Evolutionary conservation across 768 basidiomycete species (phyloP).

Genomic region (Mrakia gelida): DNA sequence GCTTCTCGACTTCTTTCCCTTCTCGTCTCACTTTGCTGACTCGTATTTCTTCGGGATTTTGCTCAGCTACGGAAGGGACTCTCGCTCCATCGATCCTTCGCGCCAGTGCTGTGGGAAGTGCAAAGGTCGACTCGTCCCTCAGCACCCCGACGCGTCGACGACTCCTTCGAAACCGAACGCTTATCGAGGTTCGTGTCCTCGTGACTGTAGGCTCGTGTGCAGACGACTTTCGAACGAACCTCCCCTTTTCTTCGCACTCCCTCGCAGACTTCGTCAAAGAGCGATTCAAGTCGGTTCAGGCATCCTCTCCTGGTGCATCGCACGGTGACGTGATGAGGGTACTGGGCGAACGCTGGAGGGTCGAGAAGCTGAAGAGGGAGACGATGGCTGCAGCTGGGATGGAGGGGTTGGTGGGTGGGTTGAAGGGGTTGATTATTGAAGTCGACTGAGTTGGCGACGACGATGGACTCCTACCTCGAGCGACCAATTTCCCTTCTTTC

Average conservation of each 20-base stretch:
- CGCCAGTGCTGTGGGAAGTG: slow-evolving; percentile 25
- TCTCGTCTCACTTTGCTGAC: background rate
- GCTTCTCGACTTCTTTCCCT: background rate
- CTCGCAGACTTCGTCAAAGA: slow-evolving; percentile 18
- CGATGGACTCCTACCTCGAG: too few species aligned
- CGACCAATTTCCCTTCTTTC: too few species aligned
- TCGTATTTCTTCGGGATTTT: background rate
- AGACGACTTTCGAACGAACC: background rate
- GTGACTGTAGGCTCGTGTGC: too few species aligned
- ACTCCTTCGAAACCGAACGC: slow-evolving; percentile 30
- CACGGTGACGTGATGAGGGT: slow-evolving; percentile 17
- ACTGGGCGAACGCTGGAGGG: slow-evolving; percentile 2
- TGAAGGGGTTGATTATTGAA: slow-evolving; percentile 9
- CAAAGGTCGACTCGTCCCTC: slow-evolving; percentile 13
- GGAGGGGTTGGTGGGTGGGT: background rate
- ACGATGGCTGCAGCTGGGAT: background rate
- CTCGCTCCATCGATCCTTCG: slow-evolving; percentile 24
- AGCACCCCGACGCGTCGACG: slow-evolving; percentile 3
- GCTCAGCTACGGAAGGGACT: slow-evolving; percentile 27
- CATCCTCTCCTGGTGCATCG: background rate
- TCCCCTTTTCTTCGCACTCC: background rate
- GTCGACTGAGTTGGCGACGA: background rate
- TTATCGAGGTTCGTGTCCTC: slow-evolving; percentile 18
- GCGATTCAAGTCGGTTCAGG: background rate
- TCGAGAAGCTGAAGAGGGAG: slow-evolving; percentile 17